Evolutionary conservation across 2,329 filamentous ascomycete genomes (phyloP).

Genomic region (Ramichloridium luteum): DNA sequence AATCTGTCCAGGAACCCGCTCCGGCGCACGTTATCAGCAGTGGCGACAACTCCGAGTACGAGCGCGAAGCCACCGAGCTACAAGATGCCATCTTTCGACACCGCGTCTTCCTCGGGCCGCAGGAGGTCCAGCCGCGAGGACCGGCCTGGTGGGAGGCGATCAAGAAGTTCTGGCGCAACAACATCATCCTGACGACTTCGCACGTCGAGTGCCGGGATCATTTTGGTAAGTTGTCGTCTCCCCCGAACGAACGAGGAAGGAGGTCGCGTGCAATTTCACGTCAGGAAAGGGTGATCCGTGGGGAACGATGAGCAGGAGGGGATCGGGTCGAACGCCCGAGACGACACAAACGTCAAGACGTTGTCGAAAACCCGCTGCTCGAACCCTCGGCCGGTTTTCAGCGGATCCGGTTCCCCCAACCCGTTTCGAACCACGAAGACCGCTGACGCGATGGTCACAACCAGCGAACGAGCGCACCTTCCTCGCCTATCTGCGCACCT

Average conservation of each 20-base stretch:
- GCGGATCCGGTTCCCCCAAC: too few species aligned
- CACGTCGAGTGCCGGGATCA: slow-evolving; percentile 43
- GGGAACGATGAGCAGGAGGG: too few species aligned
- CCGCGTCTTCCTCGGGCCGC: slow-evolving; percentile 1
- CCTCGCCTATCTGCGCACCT: slow-evolving; percentile 60
- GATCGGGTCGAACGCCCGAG: too few species aligned
- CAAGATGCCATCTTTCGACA: slow-evolving; percentile 8
- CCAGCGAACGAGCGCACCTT: slow-evolving; percentile 66
- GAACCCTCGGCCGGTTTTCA: too few species aligned
- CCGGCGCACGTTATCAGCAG: too few species aligned
- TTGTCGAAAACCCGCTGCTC: too few species aligned
- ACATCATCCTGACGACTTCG: slow-evolving; percentile 40
- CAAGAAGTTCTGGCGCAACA: slow-evolving; percentile 36
- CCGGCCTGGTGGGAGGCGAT: slow-evolving; percentile 27
- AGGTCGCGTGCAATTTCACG: too few species aligned
- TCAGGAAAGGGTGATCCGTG: too few species aligned
- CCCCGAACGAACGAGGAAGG: too few species aligned
- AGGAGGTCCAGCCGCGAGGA: slow-evolving; percentile 7
- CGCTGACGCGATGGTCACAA: slow-evolving; percentile 3
- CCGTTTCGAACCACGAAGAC: not conserved
- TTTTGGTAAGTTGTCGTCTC: slow-evolving; percentile 43
- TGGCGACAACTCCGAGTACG: too few species aligned
- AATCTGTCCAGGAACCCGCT: too few species aligned
- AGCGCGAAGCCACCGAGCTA: slow-evolving; percentile 25
- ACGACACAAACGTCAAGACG: too few species aligned